Evolutionary conservation across 202 grass and related monocot species (phyloP).

Genomic region (Schoenoplectus tabernaemontani): DNA sequence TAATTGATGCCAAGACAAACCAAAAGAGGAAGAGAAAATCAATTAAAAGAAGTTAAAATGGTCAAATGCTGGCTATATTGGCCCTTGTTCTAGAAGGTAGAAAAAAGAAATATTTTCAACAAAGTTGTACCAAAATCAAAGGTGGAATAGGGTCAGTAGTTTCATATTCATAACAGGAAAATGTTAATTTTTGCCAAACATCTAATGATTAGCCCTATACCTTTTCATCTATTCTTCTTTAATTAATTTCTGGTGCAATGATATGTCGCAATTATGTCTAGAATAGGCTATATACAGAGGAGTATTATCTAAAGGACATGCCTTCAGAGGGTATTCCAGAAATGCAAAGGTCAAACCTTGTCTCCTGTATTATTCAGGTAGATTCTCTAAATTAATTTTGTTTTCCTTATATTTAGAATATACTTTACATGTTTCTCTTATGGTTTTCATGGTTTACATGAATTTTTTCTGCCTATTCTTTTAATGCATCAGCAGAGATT

Average conservation of each 20-base stretch:
- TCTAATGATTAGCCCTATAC: neutral
- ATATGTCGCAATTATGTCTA: conserved; percentile 12
- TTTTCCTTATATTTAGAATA: conserved; percentile 8
- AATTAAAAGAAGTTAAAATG: neutral
- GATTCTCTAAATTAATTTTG: conserved; percentile 7
- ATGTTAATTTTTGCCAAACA: neutral
- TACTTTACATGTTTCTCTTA: neutral
- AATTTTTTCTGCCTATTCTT: neutral
- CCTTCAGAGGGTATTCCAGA: conserved; percentile 82
- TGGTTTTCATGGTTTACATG: neutral
- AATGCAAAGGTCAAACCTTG: conserved; percentile 92
- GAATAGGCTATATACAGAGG: conserved; percentile 90
- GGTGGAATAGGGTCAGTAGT: neutral
- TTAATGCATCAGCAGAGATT: neutral
- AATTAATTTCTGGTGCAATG: neutral
- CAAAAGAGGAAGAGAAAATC: no score
- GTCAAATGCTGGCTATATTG: neutral
- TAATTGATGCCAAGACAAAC: neutral
- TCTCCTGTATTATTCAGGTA: conserved; percentile 93
- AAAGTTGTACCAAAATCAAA: neutral
- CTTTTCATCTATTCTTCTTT: conserved; percentile 1
- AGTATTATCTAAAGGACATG: conserved; percentile 91
- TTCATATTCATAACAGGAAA: neutral
- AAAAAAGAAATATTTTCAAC: neutral
- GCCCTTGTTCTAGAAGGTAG: neutral